Base-by-base conservation (phyloP, 2,329 filamentous ascomycete genomes). In the Curvularia sp. region DNA sequence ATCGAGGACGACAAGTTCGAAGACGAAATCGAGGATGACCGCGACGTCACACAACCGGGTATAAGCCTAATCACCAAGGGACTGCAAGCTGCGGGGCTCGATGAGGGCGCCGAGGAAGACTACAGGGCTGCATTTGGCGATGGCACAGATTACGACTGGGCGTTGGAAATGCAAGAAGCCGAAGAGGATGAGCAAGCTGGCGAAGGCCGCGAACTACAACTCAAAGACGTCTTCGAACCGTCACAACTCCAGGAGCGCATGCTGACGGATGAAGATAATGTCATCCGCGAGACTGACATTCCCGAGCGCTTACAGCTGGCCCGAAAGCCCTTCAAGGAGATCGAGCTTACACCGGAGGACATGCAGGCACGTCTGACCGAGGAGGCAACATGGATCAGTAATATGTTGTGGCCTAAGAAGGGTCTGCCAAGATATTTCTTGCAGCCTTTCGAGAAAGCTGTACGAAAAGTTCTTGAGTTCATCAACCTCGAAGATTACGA, bases 211-310 rank as follows among this genome's bases (percentile, higher is more conserved):
- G 89, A 89, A 43, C 87, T 98, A 41, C 92, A 97, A 77, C 86
- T 99, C 62, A 97, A 98, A 80, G 94, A 99, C 74, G 94, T 99
- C 49, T 99, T 99, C 71, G 95, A 99, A 78, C 95, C 95, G 0
- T 96, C 93, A 2, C 93, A 99, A 76, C 85, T 99, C 38, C 89
- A 90, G 55, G 95, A 99, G 79, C 94, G 92, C 79, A 90, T 98
- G 76, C 86, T 99, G 68, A 99, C 95, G 8, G 95, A 98, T 57
- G 93, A 93, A 63, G 95, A 99, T 76, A 96, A 98, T 75, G 81
- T 87, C 57, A 97, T 99, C 65, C 91, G 95, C 48, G 87, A 89
- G 72, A 88, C 86, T 19, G 95, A 99, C 74, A 89, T 97, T 66
- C 95, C 95, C 1, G 95, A 99, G 78, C 89, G 95, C 70, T 94